Conservation (phyloP, 2,329 filamentous ascomycete genomes). For the Colletotrichum viniferum region DNA sequence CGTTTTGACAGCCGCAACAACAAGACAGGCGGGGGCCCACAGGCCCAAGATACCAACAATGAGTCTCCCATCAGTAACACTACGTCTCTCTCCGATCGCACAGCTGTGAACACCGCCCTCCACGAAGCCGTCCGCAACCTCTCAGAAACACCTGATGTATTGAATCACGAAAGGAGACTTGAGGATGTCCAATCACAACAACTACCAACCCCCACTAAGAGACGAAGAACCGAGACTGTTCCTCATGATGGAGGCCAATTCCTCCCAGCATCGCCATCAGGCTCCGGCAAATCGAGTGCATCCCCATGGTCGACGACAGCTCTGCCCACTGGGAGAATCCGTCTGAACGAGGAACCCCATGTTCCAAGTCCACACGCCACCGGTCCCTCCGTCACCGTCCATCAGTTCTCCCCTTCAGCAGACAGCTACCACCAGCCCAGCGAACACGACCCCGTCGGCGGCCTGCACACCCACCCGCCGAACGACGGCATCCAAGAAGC, state of each 20-base stretch:
- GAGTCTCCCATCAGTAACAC: not conserved
- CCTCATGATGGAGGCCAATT: not conserved
- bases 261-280: not conserved
- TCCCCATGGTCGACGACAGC: not conserved
- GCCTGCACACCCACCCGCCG: not conserved
- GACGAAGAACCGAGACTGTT: not conserved
- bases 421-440: not conserved
- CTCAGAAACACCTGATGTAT: not conserved
- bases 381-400: not conserved
- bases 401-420: slow-evolving; percentile 4
- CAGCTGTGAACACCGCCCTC: not conserved
- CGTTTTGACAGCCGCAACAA: slow-evolving; percentile 6
- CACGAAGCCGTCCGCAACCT: not conserved
- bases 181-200: not conserved
- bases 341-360: not conserved
- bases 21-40: not conserved
- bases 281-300: not conserved
- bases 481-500: slow-evolving; percentile 36
- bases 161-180: not conserved
- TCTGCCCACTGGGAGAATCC: not conserved
- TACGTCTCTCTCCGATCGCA: not conserved
- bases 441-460: not conserved
- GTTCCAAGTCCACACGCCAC: slow-evolving; percentile 6
- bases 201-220: not conserved
- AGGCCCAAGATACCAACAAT: not conserved